Evolutionary conservation across 768 basidiomycete species (phyloP).

Genomic region (Antrodiella citrinella): DNA sequence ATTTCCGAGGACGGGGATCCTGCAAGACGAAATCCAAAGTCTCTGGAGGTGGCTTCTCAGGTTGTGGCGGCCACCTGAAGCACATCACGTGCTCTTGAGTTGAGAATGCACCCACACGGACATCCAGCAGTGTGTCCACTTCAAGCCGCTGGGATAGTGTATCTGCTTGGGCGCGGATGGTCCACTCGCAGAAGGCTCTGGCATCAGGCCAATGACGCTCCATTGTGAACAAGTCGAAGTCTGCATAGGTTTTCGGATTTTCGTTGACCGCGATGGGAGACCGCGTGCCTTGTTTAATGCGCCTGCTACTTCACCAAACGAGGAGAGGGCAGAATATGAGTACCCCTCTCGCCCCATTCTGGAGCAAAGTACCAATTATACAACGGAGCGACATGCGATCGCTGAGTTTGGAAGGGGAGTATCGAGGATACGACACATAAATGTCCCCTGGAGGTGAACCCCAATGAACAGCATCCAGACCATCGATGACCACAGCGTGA

Average conservation of each 20-base stretch:
- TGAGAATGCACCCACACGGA: not conserved
- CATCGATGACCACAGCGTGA: not conserved
- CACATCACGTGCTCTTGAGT: not conserved
- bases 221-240: not conserved
- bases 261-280: not conserved
- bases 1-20: not conserved
- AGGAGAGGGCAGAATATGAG: not conserved
- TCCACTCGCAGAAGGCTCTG: not conserved
- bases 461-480: too few species aligned
- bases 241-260: not conserved
- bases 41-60: not conserved
- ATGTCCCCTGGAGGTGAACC: too few species aligned
- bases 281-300: not conserved
- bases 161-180: too few species aligned
- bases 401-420: not conserved
- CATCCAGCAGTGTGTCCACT: not conserved
- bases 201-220: not conserved
- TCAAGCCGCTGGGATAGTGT: not conserved
- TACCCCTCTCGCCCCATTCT: not conserved
- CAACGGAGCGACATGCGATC: not conserved
- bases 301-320: not conserved
- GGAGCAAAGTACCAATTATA: not conserved
- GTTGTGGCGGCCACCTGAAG: not conserved
- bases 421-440: not conserved
- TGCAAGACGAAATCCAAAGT: not conserved